phyloP scores from a whole-genome alignment of 257 asterid genomes.

The Euphrasia confusa region DNA sequence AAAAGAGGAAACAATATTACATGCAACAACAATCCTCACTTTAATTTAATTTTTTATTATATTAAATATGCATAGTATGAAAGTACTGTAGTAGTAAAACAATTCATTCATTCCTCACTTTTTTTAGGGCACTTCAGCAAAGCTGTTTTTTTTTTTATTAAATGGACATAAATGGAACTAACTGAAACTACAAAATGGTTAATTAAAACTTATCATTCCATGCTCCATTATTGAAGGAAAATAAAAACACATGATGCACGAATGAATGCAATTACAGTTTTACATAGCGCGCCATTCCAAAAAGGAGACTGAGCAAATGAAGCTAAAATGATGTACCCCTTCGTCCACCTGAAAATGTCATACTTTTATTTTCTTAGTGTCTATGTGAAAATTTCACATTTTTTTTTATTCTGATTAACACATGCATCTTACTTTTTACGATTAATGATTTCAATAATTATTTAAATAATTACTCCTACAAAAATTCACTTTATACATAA shows the following conservation, averaged over 20 bases:
- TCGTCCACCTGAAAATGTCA: too few relatives aligned
- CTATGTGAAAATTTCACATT: too few relatives aligned
- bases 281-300: not conserved
- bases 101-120: not conserved
- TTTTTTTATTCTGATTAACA: too few relatives aligned
- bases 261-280: not conserved
- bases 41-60: too few relatives aligned
- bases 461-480: too few relatives aligned
- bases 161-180: constrained; percentile 5
- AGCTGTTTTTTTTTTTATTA: constrained; percentile 27
- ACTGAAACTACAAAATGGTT: not conserved
- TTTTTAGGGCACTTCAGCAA: constrained; percentile 21
- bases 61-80: too few relatives aligned
- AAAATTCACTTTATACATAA: too few relatives aligned
- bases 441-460: too few relatives aligned
- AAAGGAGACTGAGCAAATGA: not conserved
- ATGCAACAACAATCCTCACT: not conserved
- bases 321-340: too few relatives aligned
- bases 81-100: not conserved
- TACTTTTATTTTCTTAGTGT: too few relatives aligned
- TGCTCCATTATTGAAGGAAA: constrained; percentile 8
- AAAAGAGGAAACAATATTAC: constrained; percentile 22
- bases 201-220: not conserved
- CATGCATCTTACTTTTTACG: too few relatives aligned
- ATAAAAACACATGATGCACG: not conserved